A percentile compares a stretch with the other conserved stretches of the same genome.
These are phyloP conservation scores for Globisporangium uncinulatum DNA, from an alignment of 352 stramenopile species.

Conservation along the genomic window DNA sequence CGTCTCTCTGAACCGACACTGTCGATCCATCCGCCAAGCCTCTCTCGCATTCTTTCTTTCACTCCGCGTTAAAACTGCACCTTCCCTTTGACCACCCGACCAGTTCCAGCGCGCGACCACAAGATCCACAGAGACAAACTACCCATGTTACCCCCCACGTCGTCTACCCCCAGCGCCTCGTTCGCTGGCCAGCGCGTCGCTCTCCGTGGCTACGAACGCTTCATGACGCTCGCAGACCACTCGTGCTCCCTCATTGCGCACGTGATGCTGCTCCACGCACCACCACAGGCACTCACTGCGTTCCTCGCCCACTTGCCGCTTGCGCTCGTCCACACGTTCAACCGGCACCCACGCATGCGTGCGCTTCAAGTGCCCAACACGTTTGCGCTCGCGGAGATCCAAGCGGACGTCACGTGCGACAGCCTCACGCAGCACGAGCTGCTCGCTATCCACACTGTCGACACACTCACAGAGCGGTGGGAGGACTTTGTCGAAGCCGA, in stretches of 20 bases:
- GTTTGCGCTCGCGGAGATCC: conserved; percentile 32
- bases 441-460: conserved; percentile 3
- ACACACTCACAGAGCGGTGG: conserved; percentile 1
- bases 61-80: too few species aligned
- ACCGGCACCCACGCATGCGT: conserved; percentile 38
- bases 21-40: too few species aligned
- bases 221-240: conserved; percentile 22
- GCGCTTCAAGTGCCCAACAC: conserved; percentile 27
- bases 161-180: too few species aligned
- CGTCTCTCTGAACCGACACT: too few species aligned
- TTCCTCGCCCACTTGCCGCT: conserved; percentile 24
- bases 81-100: too few species aligned
- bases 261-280: conserved; percentile 21
- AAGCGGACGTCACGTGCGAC: conserved; percentile 12
- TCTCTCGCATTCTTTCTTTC: too few species aligned
- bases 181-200: neutral
- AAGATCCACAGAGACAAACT: too few species aligned
- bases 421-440: neutral
- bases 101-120: too few species aligned
- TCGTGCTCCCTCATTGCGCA: conserved; percentile 10
- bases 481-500: conserved; percentile 2
- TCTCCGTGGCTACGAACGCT: conserved; percentile 33
- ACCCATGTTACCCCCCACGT: too few species aligned
- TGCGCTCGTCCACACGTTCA: conserved; percentile 31
- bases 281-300: conserved; percentile 2